A percentile compares a stretch with the other conserved stretches of the same genome.
These are phyloP conservation scores for Martensiomyces pterosporus DNA, from an alignment of 192 early-diverging fungal species.

Conservation along the genomic window DNA sequence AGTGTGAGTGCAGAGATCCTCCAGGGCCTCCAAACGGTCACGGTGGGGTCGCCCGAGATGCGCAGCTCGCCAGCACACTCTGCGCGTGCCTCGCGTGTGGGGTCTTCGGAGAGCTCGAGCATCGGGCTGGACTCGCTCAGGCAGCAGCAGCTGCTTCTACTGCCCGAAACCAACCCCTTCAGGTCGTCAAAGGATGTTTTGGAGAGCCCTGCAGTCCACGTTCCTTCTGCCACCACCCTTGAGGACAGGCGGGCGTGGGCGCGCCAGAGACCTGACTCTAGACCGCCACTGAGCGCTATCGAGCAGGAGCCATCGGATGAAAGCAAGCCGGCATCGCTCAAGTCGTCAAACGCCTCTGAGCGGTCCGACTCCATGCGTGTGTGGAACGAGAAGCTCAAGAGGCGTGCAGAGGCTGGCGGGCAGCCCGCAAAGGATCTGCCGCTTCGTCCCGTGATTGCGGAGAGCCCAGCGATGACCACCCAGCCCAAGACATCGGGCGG, in stretches of 20 bases:
- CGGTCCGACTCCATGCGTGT: background rate
- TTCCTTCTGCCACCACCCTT: constrained; percentile 5
- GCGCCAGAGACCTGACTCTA: constrained; percentile 8
- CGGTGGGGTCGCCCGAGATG: constrained; percentile 18
- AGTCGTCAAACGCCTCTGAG: too few species aligned
- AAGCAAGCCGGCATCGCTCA: too few species aligned
- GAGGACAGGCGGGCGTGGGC: constrained; percentile 38
- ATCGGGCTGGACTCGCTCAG: too few species aligned
- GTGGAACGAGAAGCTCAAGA: constrained; percentile 31
- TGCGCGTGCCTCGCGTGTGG: too few species aligned
- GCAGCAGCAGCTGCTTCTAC: too few species aligned
- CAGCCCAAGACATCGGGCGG: constrained; percentile 42
- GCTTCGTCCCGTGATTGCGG: constrained; percentile 11
- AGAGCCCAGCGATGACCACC: constrained; percentile 20
- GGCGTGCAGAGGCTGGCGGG: constrained; percentile 19
- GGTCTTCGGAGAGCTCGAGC: background rate
- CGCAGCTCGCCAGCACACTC: constrained; percentile 1
- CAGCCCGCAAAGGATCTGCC: background rate
- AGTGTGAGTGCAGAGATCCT: constrained; percentile 35
- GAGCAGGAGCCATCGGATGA: constrained; percentile 5
- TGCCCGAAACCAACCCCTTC: too few species aligned
- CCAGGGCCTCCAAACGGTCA: constrained; percentile 26
- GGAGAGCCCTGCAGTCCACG: constrained; percentile 16
- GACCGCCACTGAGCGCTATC: constrained; percentile 25
- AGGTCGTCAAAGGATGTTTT: constrained; percentile 20